Conservation (phyloP, 2,329 filamentous ascomycete species). For the Trichocomaceae sp. region DNA sequence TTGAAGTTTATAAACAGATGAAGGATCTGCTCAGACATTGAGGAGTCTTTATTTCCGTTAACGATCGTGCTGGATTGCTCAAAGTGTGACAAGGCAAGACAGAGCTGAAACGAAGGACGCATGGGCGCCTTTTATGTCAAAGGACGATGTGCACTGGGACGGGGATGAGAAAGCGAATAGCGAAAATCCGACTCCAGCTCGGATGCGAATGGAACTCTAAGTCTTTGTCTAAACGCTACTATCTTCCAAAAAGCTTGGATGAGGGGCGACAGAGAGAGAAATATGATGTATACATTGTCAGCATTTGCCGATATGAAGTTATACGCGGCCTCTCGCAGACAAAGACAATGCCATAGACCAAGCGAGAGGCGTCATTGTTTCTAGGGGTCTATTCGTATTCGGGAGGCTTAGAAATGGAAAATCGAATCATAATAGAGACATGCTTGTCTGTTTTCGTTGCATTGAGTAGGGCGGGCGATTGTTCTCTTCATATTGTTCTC, state of each 20-base stretch:
- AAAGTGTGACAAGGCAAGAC: background rate
- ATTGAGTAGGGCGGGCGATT: background rate
- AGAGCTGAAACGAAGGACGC: background rate
- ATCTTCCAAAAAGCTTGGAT: background rate
- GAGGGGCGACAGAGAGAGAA: background rate
- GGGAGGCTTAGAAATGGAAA: background rate
- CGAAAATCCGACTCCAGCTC: background rate
- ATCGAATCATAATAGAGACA: background rate
- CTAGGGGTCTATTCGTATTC: background rate
- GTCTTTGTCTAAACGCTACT: background rate
- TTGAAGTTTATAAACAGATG: background rate
- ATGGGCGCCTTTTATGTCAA: background rate
- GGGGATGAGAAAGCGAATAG: background rate
- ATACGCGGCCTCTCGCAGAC: background rate
- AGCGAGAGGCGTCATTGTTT: background rate
- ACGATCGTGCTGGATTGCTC: background rate
- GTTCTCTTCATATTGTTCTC: constrained; percentile 13
- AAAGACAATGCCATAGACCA: background rate
- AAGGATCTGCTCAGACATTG: background rate
- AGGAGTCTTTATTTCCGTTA: background rate
- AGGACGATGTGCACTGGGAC: background rate
- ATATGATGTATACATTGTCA: background rate
- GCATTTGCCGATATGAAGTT: background rate
- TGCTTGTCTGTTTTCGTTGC: background rate
- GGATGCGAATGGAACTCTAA: background rate